Conservation (phyloP, 2,329 filamentous ascomycete species). For the Amauroascus niger region DNA sequence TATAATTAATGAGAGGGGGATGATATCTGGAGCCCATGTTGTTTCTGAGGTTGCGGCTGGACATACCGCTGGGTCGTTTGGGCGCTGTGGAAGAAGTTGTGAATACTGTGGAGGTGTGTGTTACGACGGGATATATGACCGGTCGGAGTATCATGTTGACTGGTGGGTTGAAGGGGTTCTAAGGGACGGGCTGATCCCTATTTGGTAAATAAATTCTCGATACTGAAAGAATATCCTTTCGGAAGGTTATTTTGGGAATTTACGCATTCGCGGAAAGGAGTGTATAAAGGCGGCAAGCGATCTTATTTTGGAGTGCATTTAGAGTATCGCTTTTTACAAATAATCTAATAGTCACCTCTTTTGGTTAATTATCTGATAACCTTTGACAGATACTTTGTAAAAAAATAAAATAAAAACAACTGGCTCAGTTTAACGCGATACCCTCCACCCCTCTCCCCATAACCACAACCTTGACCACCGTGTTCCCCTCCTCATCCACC, state of each 20-base stretch:
- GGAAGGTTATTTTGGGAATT: background rate
- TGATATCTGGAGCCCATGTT: constrained; percentile 51
- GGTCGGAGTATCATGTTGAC: constrained; percentile 47
- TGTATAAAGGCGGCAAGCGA: background rate
- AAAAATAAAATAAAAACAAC: too few species aligned
- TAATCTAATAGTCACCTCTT: background rate
- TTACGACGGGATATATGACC: constrained; percentile 52
- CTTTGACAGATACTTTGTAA: too few species aligned
- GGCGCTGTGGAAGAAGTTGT: constrained; percentile 52
- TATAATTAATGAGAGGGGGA: constrained; percentile 56
- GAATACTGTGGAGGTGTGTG: constrained; percentile 52
- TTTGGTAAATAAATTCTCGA: background rate
- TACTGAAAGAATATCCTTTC: background rate
- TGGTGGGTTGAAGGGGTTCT: constrained; percentile 40
- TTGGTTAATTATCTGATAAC: too few species aligned
- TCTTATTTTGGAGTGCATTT: background rate
- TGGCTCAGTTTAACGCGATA: background rate
- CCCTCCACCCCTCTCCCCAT: constrained; percentile 20
- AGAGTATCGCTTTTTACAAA: background rate
- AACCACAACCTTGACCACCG: constrained; percentile 47
- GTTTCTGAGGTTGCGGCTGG: constrained; percentile 49
- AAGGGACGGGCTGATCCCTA: background rate
- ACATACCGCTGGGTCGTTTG: constrained; percentile 50
- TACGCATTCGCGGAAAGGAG: background rate
- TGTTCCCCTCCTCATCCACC: constrained; percentile 42